Base-by-base conservation (phyloP, 345 rosid genomes). In the Streptanthus diversifolius region DNA sequence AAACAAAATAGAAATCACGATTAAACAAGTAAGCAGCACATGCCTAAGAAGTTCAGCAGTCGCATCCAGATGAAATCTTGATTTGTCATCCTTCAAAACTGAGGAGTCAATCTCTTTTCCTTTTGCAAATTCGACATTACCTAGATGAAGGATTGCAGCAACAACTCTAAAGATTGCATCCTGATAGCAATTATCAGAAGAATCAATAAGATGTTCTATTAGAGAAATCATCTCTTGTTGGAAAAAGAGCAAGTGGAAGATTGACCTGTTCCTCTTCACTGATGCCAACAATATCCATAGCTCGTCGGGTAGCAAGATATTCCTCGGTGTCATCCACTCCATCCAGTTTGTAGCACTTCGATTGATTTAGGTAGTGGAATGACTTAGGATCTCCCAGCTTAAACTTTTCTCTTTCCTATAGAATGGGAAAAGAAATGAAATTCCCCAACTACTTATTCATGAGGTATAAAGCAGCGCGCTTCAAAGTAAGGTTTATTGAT, bases 201-300 rank as follows among this genome's bases (percentile, higher is more conserved):
- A 36, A 48, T 62, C 51, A 67, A 68, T 40, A 71, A 67, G 49
- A 39, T 75, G 56, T 57, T 65, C 41, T 13, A 63, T 59, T 3
- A 70, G 48, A 51, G 68, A 39, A 53, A 47, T 66, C 19, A 68
- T 60, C 30, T 61, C n/a, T 65, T 74, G 36, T 32, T 67, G 57
- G 39, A 65, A 70, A 66, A 47, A 17, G 53, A 63, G 62, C 10
- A 72, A 55, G 52, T 21, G 5, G 63, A 71, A 78, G 32, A 77
- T 85, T 67, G 65, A 90, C 99, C 93, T 95, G 99, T 57, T 91
- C 97, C 72, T 95, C 99, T 82, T 88, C 98, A 52, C 89, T 88
- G 81, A 95, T 90, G 83, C 99, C 99, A 61, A 95, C 99, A 41
- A 95, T 41, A 80, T 95, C 99, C 99, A 95, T 95, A 41, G 99